A percentile compares a stretch with the other conserved stretches of the same genome.
Evolutionary conservation across 805 yeast species (phyloP).

Genomic region (Candida coquimbonensis): DNA sequence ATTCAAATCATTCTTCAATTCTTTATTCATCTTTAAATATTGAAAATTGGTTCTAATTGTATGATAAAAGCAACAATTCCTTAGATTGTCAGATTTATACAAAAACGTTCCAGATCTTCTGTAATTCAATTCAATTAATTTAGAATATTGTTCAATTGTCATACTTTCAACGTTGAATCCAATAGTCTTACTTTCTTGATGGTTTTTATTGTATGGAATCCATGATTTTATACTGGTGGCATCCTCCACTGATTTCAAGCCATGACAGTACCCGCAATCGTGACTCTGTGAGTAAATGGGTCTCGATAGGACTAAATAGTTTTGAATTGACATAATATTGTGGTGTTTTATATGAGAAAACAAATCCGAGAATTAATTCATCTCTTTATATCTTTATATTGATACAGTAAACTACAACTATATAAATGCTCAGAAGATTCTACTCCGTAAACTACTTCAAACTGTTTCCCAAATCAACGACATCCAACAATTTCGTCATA

Average conservation of each 20-base stretch:
- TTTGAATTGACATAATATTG: neutral
- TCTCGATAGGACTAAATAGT: conserved; percentile 29
- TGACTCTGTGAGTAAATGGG: conserved; percentile 37
- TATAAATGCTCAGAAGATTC: conserved; percentile 5
- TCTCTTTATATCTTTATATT: neutral
- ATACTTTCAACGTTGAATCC: conserved; percentile 39
- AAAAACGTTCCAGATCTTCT: conserved; percentile 71
- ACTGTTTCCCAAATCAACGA: conserved; percentile 72
- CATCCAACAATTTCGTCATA: conserved; percentile 61
- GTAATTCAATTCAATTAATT: conserved; percentile 63
- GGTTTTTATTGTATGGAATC: conserved; percentile 12
- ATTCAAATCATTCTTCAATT: conserved; percentile 58
- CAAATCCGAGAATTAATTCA: neutral
- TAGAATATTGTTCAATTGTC: conserved; percentile 51
- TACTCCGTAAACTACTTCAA: conserved; percentile 37
- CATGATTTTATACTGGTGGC: conserved; percentile 34
- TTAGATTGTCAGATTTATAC: conserved; percentile 57
- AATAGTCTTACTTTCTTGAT: conserved; percentile 21
- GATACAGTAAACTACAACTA: neutral
- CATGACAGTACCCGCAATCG: conserved; percentile 69
- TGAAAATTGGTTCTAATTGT: conserved; percentile 60
- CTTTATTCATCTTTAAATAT: conserved; percentile 47
- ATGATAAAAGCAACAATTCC: conserved; percentile 74
- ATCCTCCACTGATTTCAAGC: conserved; percentile 24
- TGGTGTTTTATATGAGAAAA: neutral